Base-by-base conservation (phyloP, 208 protist genomes). In the Sergeia podlipaevii region DNA sequence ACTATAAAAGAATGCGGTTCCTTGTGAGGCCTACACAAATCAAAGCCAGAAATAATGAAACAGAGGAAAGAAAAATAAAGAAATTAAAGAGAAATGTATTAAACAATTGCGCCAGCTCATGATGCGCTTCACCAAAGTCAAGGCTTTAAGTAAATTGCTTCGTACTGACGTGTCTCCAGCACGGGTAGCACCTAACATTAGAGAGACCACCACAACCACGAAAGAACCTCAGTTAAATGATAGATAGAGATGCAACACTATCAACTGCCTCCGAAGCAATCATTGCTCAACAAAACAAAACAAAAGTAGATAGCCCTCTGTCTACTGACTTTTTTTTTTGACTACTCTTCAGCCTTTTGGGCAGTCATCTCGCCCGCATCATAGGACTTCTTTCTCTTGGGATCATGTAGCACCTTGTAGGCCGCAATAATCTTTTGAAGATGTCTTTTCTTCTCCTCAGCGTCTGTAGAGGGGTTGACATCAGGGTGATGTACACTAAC, bases 381-480 rank as follows among this genome's bases (percentile, higher is more conserved):
- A 60, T 95, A 95, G 6, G 49, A 51, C 65, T 79, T 81, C 34
- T 86, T 87, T 20, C 57, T 79, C 49, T 75, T 76, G 3, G 80
- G 71, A 44, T 89, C 68, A 28, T 83, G 81, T 29, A 95, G 79
- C 21, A 91, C 70, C 34, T 84, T 83, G 58, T 95, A 95, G 4
- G 88, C 88, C 36, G 77, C 73, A 53, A 92, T 89, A 47, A 95
- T 85, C 11, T 59, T 46, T 52, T 95, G 88, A 76, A 95, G 90
- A 53, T 77, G 58, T 39, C 56, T 68, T 48, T 80, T 85, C 55
- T 78, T 72, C 13, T 47, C 42, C n/a, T 88, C 71, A 18, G 72
- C 74, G 17, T 81, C 54, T 20, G 44, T 54, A 24, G 56, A 59
- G 8, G 43, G 30, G n/a, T 58, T 67, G 21, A 92, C 74, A 50